Evolutionary conservation across 768 basidiomycete species (phyloP).

Genomic region (Rhodotorula paludigena): DNA sequence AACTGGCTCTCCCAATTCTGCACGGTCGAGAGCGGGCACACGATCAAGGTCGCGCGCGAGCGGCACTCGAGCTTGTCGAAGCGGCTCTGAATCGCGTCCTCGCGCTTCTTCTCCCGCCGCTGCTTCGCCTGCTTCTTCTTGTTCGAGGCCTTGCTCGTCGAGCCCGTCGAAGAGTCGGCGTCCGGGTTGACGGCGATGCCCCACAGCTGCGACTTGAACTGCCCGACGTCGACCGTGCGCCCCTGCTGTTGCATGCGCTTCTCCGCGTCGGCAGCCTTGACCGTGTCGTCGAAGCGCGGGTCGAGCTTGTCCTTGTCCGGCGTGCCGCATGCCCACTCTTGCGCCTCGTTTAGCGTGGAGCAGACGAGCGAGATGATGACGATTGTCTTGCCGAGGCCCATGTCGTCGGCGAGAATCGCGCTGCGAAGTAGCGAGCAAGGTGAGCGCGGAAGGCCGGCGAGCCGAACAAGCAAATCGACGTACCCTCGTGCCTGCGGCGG

Average conservation of each 20-base stretch:
- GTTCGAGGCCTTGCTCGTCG: constrained; percentile 54
- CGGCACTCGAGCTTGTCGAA: constrained; percentile 71
- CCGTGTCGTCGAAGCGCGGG: constrained; percentile 30
- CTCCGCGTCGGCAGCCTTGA: background rate
- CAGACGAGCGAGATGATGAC: constrained; percentile 91
- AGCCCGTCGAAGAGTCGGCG: background rate
- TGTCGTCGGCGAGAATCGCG: constrained; percentile 93
- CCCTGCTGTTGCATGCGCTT: too few relatives aligned
- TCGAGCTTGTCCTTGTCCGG: constrained; percentile 54
- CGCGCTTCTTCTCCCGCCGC: constrained; percentile 56
- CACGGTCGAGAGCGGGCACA: constrained; percentile 93
- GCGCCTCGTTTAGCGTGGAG: constrained; percentile 68
- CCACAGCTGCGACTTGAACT: constrained; percentile 17
- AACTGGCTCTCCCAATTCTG: constrained; percentile 99
- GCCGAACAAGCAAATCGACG: background rate
- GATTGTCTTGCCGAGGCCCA: constrained; percentile 95
- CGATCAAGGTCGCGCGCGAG: constrained; percentile 86
- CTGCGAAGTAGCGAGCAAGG: constrained; percentile 43
- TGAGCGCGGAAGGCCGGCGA: background rate
- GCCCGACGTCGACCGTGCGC: background rate
- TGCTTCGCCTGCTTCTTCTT: constrained; percentile 64
- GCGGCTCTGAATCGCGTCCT: constrained; percentile 59
- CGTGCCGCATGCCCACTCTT: constrained; percentile 55
- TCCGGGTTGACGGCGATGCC: background rate
- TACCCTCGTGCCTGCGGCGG: constrained; percentile 35